Base-by-base conservation (phyloP, 148 eudicot species). In the Pharnaceum exiguum region DNA sequence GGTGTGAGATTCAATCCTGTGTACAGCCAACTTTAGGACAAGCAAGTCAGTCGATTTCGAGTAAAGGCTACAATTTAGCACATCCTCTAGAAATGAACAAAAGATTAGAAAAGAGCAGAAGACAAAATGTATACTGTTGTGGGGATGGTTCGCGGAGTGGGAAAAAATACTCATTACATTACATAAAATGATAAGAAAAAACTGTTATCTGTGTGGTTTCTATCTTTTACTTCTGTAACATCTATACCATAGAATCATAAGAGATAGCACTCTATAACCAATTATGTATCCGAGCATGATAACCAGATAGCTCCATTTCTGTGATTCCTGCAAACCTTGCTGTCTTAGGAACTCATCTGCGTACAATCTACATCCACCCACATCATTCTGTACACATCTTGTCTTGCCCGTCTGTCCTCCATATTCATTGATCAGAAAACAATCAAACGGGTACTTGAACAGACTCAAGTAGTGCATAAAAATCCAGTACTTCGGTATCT, bases 381-480 rank as follows among this genome's bases (percentile, higher is more conserved):
- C 31, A 35, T 67, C 73, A 51, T 46, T 69, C 45, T 79, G 59
- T 28, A 84, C 55, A 59, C 99, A 93, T 65, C 73, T 77, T 17
- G 55, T 60, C 56, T 72, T 77, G 25, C 84, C 84, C 54, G 33
- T 65, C 7, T 67, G 68, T 17, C 99, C 96, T 56, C 96, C 99
- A 44, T 89, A 93, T 63, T 93, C 96, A 28, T 93, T 93, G 17
- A 93, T 71, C 82, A 93, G 28, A 49, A 93, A 81, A 68, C 99
- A 81, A 82, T 93, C 99, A 46, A 89, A 89, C 25, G 99, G 99
- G 76, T 93, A 93, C 83, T 84, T 93, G 55, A 93, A 93, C 44
- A 93, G 50, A 59, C 99, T 93, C 77, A 89, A 64, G 44, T 93
- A 89, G 57, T 93, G 89, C 99, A 93, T 93, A 51, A 93, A 93